A percentile compares a stretch with the other conserved stretches of the same genome.
These are phyloP conservation scores for Hyaloscypha hepaticicola DNA, from an alignment of 495 filamentous ascomycete genomes.

Conservation along the genomic window DNA sequence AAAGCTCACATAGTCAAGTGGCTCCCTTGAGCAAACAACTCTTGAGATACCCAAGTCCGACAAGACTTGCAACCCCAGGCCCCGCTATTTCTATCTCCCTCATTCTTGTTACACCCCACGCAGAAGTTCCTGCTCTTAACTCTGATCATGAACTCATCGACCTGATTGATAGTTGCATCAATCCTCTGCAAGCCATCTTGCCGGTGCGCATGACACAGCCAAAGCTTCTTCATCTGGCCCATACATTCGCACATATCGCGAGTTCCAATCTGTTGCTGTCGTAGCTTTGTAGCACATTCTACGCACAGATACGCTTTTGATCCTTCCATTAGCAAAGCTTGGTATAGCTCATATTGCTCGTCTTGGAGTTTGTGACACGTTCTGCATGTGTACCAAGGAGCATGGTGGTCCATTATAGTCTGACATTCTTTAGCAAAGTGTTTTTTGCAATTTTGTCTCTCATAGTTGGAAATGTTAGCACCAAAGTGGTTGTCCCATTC, in stretches of 20 bases:
- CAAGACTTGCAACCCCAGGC: slow-evolving; percentile 6
- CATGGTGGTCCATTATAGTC: too few species aligned
- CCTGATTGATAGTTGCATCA: background rate
- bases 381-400: too few species aligned
- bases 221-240: background rate
- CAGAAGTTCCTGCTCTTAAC: background rate
- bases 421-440: too few species aligned
- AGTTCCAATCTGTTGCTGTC: background rate
- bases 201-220: background rate
- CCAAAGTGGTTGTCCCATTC: too few species aligned
- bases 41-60: slow-evolving; percentile 2
- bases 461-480: too few species aligned
- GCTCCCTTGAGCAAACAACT: too few species aligned
- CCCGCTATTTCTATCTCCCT: background rate
- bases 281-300: background rate
- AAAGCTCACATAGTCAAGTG: too few species aligned
- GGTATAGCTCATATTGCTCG: too few species aligned
- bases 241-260: background rate
- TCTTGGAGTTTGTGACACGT: too few species aligned
- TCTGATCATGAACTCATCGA: background rate
- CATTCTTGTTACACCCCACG: background rate
- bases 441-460: too few species aligned
- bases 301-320: background rate
- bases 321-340: too few species aligned
- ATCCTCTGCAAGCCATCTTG: background rate